Evolutionary conservation across 169 alveolate species (phyloP), one percentile per base, ranked within the genome.

Genomic region (Babesia sp.): DNA sequence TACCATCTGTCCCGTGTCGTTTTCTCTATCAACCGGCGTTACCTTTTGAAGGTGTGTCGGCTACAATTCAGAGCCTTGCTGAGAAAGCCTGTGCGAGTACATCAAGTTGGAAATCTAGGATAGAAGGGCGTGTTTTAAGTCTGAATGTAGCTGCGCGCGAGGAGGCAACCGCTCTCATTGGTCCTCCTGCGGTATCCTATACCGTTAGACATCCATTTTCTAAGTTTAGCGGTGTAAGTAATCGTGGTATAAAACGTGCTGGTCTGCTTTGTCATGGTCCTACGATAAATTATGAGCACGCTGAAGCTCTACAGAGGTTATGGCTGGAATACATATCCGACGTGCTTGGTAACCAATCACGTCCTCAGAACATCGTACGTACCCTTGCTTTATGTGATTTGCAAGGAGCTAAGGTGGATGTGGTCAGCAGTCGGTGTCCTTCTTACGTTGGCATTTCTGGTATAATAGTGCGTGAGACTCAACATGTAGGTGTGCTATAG

Each of bases 391-490:
- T 81, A 72, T 29, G 71, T 36, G 89, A 81, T 37, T 67, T 81
- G 6, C 84, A 81, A 39, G 89, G 89, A 6, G 82, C 89, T 8
- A 26, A 24, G 3, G 37, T 81, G 12, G 74, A 72, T 37, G 69
- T 81, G 6, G 55, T 56, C 1, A 29, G 34, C 0, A 69, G 84
- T 73, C 33, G 53, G 26, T 72, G 89, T 67, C 50, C 89, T 20
- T 28, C 76, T 18, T 81, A 81, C 68, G 84, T 72, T 1, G 84
- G 84, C 54, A 29, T 71, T 41, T 36, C 53, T 0, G 89, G 89
- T 3, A 71, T 81, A 31, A 44, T 81, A 9, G 50, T 81, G 18
- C 45, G 72, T 3, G 89, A 81, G 37, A 81, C 87, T 2, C 84
- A 81, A 16, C 68, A 81, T 39, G 89, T 79, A 58, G 26, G 75